These are phyloP conservation scores for Orychophragmus violaceus DNA, from an alignment of 345 rosid genomes.

Conservation along the genomic window DNA sequence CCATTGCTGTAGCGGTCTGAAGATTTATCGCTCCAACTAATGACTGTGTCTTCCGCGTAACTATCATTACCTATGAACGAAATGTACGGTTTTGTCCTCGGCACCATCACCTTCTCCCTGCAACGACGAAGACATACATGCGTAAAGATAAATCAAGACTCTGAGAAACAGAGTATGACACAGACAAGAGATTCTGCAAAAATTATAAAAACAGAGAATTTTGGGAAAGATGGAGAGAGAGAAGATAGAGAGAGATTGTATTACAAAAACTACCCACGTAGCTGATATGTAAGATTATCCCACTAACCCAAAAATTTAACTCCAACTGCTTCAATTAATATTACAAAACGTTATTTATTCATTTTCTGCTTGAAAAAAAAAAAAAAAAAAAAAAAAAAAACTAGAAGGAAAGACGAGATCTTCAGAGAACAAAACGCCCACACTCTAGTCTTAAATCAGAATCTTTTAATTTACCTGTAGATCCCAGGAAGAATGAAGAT, in stretches of 20 bases:
- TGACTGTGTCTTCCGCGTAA: slow-evolving; percentile 37
- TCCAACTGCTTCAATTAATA: slow-evolving; percentile 19
- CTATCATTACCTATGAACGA: slow-evolving; percentile 66
- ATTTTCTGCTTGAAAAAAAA: background rate
- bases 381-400: background rate
- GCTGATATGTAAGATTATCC: slow-evolving; percentile 23
- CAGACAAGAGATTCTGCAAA: slow-evolving; percentile 1
- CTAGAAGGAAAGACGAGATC: background rate
- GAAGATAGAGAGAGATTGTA: background rate
- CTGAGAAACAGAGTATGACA: background rate
- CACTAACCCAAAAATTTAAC: slow-evolving; percentile 39
- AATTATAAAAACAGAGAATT: background rate
- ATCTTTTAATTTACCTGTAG: slow-evolving; percentile 54
- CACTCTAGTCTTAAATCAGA: background rate
- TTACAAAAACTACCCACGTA: slow-evolving; percentile 36
- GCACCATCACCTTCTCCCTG: slow-evolving; percentile 78
- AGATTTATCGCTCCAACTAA: slow-evolving; percentile 72
- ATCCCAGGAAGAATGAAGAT: slow-evolving; percentile 72
- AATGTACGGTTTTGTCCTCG: slow-evolving; percentile 58
- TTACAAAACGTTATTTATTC: background rate
- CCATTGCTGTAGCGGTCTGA: slow-evolving; percentile 54
- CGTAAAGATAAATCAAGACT: background rate
- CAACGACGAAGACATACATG: background rate
- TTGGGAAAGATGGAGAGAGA: background rate
- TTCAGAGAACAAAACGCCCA: background rate